These are phyloP conservation scores for Rostrohypoxylon terebratum DNA, from an alignment of 495 filamentous ascomycete species.

Conservation along the genomic window DNA sequence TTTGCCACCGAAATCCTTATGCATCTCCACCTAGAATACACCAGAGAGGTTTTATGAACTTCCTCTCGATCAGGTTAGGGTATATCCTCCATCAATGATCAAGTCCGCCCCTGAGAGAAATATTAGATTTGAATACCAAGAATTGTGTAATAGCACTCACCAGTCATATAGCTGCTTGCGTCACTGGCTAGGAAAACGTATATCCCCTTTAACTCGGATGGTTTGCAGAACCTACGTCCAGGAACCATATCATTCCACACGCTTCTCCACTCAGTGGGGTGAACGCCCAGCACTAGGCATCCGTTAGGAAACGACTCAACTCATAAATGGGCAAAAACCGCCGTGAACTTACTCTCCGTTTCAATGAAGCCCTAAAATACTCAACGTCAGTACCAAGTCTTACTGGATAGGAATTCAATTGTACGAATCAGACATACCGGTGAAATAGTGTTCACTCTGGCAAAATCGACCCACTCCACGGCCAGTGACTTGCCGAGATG, in stretches of 20 bases:
- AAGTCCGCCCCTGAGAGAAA: constrained; percentile 33
- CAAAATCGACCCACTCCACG: constrained; percentile 66
- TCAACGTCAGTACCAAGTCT: constrained; percentile 3
- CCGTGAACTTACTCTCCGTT: constrained; percentile 46
- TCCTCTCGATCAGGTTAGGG: constrained; percentile 50
- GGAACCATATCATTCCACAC: constrained; percentile 45
- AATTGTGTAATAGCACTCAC: background rate
- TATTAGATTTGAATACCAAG: background rate
- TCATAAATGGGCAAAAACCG: background rate
- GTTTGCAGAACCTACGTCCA: constrained; percentile 56
- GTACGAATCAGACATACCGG: constrained; percentile 59
- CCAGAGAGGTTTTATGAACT: no score
- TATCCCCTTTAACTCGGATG: constrained; percentile 75
- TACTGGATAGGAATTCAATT: background rate
- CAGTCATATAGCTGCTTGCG: constrained; percentile 60
- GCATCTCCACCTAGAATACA: background rate
- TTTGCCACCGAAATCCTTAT: background rate
- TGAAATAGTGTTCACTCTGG: constrained; percentile 68
- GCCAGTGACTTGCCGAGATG: constrained; percentile 72
- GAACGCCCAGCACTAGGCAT: constrained; percentile 39
- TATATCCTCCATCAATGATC: constrained; percentile 60
- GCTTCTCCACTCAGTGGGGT: constrained; percentile 44
- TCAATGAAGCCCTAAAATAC: constrained; percentile 41
- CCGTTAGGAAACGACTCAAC: constrained; percentile 8
- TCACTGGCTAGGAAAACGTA: constrained; percentile 74